A percentile compares a stretch with the other conserved stretches of the same genome.
phyloP scores from a whole-genome alignment of 2,329 filamentous ascomycete species.

The Fusarium kyushuense region DNA sequence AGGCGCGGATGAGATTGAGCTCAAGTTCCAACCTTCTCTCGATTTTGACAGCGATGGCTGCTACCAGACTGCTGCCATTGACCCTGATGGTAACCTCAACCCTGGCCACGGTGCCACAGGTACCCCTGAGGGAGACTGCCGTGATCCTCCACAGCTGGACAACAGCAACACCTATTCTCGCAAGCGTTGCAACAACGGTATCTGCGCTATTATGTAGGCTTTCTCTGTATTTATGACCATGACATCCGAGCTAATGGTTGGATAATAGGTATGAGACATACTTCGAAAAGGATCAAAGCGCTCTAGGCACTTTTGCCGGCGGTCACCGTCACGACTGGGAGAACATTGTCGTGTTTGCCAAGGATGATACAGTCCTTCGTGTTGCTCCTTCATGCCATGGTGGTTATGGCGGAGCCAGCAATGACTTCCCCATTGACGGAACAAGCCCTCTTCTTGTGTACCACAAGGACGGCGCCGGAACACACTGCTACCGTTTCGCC shows the following conservation, averaged over 20 bases:
- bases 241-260: neutral
- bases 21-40: conserved; percentile 53
- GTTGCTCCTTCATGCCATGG: conserved; percentile 50
- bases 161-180: conserved; percentile 52
- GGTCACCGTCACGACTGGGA: conserved; percentile 60
- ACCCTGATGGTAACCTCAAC: conserved; percentile 51
- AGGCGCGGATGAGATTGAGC: conserved; percentile 51
- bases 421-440: conserved; percentile 40
- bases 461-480: conserved; percentile 49
- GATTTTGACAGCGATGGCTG: conserved; percentile 58
- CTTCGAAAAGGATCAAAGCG: conserved; percentile 59
- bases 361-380: conserved; percentile 42
- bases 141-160: conserved; percentile 48
- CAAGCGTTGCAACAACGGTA: conserved; percentile 51
- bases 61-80: conserved; percentile 62
- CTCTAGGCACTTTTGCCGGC: conserved; percentile 47
- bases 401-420: conserved; percentile 42
- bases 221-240: accelerated
- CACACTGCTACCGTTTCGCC: conserved; percentile 51
- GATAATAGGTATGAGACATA: conserved; percentile 52
- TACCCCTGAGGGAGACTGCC: conserved; percentile 49
- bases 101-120: conserved; percentile 46
- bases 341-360: conserved; percentile 53
- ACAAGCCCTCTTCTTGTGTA: conserved; percentile 45
- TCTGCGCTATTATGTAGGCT: conserved; percentile 50